phyloP scores from a whole-genome alignment of 2,329 filamentous ascomycete species.

The Ilyonectria mors-panacis region DNA sequence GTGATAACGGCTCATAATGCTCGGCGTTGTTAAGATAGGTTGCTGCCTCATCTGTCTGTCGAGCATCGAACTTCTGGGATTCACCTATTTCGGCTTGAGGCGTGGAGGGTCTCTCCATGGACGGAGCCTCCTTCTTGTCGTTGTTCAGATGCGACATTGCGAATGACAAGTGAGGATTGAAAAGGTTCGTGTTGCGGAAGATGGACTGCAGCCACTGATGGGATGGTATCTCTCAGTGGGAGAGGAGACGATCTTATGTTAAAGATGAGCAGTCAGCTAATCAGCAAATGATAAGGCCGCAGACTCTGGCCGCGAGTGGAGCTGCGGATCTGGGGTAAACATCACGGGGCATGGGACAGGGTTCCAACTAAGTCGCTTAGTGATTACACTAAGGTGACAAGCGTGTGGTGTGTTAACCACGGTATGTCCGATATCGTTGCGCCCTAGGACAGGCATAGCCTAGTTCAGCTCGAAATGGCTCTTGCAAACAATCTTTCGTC shows the following conservation, averaged over 20 bases:
- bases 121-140: constrained; percentile 4
- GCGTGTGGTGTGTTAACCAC: neutral
- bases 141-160: neutral
- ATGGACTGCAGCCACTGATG: neutral
- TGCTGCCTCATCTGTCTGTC: constrained; percentile 18
- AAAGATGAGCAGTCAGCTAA: neutral
- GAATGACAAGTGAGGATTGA: neutral
- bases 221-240: neutral
- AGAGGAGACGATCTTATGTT: constrained; percentile 3
- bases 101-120: constrained; percentile 3
- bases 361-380: neutral
- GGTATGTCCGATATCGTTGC: constrained; percentile 1
- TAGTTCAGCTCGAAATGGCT: neutral
- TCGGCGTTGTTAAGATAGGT: constrained; percentile 17
- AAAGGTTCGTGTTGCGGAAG: neutral
- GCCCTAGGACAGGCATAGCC: neutral
- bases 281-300: constrained; percentile 5
- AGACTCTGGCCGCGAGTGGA: neutral
- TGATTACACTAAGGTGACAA: neutral
- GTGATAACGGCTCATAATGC: constrained; percentile 16
- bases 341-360: neutral
- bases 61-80: constrained; percentile 16
- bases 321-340: neutral
- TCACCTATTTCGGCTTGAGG: constrained; percentile 8
- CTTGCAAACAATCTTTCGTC: neutral